Evolutionary conservation across 768 basidiomycete species (phyloP).

Genomic region (Amyloporia xantha): DNA sequence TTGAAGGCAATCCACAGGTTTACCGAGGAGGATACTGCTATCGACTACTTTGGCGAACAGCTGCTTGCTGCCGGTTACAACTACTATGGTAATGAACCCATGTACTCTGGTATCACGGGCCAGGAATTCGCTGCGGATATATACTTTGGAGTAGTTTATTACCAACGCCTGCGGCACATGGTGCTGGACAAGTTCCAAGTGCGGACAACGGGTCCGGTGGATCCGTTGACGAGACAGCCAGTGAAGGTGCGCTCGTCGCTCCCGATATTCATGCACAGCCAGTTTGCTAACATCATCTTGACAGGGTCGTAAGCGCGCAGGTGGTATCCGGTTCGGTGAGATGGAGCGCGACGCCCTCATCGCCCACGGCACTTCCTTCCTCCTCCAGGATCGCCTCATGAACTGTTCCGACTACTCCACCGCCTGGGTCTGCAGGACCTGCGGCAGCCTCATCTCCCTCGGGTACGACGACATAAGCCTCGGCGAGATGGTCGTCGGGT

Average conservation of each 20-base stretch:
- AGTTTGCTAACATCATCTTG: conserved; percentile 1
- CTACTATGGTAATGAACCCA: conserved; percentile 98
- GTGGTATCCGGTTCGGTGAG: conserved; percentile 98
- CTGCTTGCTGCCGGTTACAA: conserved; percentile 93
- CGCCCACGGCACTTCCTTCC: conserved; percentile 97
- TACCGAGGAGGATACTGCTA: conserved; percentile 93
- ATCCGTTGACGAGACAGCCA: conserved; percentile 92
- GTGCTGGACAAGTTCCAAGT: conserved; percentile 99
- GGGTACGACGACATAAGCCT: conserved; percentile 88
- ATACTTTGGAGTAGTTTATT: conserved; percentile 97
- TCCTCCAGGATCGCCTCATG: conserved; percentile 97
- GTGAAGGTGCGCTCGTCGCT: conserved; percentile 64
- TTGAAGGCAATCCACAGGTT: conserved; percentile 47
- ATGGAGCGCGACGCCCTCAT: conserved; percentile 99
- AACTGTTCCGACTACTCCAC: conserved; percentile 99
- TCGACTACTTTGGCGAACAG: conserved; percentile 96
- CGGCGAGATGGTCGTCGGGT: conserved; percentile 52
- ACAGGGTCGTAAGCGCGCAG: conserved; percentile 91
- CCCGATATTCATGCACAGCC: conserved; percentile 1
- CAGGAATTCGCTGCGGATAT: conserved; percentile 99
- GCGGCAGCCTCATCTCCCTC: conserved; percentile 91
- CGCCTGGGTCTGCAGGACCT: conserved; percentile 96
- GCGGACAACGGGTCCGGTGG: conserved; percentile 94
- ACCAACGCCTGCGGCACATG: conserved; percentile 98
- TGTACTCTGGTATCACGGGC: conserved; percentile 99